Evolutionary conservation across 2,329 filamentous ascomycete genomes (phyloP).

Genomic region (Phaeophleospora eucalypticola): DNA sequence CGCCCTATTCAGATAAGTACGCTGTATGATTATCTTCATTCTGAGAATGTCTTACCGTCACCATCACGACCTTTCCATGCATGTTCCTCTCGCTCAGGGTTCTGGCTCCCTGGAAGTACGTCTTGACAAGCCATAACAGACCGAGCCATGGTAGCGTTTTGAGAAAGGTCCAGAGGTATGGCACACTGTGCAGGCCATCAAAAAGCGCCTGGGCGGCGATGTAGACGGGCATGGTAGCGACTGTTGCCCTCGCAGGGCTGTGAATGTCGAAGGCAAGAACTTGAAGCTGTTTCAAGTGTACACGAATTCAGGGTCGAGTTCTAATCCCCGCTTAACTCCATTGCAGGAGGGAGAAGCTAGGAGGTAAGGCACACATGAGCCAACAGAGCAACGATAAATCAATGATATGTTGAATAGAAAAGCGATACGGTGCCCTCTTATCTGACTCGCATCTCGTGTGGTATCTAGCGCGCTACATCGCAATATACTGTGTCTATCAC

Average conservation of each 20-base stretch:
- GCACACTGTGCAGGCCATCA: conserved; percentile 52
- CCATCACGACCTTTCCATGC: conserved; percentile 89
- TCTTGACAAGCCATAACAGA: conserved; percentile 60
- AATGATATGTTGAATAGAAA: no score
- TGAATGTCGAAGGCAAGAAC: conserved; percentile 1
- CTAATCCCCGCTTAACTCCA: no score
- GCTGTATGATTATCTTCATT: conserved; percentile 12
- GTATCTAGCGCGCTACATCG: neutral
- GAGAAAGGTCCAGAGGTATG: conserved; percentile 36
- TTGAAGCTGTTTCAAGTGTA: neutral
- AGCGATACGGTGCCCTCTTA: no score
- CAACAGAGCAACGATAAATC: no score
- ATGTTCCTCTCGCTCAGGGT: conserved; percentile 77
- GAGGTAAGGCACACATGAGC: no score
- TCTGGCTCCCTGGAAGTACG: conserved; percentile 69
- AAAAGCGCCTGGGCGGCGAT: conserved; percentile 52
- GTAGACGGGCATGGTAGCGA: conserved; percentile 57
- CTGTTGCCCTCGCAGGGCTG: conserved; percentile 4
- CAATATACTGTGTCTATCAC: neutral
- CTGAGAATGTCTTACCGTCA: conserved; percentile 59
- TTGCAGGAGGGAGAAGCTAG: no score
- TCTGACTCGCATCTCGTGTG: no score
- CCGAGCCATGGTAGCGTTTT: conserved; percentile 51
- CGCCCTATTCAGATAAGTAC: conserved; percentile 56
- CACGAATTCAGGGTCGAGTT: neutral